These are phyloP conservation scores for Solanum hybrid DNA, from an alignment of 305 asterid genomes.

Conservation along the genomic window DNA sequence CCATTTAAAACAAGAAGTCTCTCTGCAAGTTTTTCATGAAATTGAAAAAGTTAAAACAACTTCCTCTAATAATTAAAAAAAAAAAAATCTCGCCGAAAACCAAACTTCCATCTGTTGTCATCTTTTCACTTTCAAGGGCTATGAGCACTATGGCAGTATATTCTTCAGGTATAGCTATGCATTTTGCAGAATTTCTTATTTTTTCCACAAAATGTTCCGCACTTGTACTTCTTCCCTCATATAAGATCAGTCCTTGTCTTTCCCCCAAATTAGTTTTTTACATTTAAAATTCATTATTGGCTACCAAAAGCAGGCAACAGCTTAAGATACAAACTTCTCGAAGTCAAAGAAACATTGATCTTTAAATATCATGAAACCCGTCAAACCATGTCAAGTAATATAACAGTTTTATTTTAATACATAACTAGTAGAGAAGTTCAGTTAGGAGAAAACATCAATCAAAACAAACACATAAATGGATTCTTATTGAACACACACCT, in stretches of 20 bases:
- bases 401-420: background rate
- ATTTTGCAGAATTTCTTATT: background rate
- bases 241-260: background rate
- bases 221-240: background rate
- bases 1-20: background rate
- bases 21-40: background rate
- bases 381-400: background rate
- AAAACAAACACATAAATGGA: background rate
- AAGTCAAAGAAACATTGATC: background rate
- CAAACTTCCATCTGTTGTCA: background rate
- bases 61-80: background rate
- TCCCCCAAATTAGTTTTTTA: background rate
- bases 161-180: background rate
- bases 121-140: background rate
- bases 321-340: background rate
- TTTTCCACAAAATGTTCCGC: background rate
- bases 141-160: background rate
- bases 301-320: background rate
- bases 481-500: constrained; percentile 44
- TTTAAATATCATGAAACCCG: background rate
- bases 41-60: background rate
- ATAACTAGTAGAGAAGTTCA: background rate
- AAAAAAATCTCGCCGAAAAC: background rate
- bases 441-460: background rate
- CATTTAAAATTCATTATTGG: background rate